Base-by-base conservation (phyloP, 306 rosid genomes). In the Ziziphus jujuba region DNA sequence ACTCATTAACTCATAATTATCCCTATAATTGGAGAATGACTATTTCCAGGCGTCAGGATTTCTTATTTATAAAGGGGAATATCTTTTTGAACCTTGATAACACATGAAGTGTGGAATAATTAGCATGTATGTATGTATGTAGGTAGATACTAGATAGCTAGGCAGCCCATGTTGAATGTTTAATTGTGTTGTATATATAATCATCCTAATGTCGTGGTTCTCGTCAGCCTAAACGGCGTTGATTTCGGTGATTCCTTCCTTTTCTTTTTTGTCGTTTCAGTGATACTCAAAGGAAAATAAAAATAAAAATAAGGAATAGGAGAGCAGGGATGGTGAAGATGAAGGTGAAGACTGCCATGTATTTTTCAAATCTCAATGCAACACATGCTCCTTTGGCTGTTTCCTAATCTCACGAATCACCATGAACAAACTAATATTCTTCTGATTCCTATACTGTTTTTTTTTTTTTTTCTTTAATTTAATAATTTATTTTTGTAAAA, bases 151-250 rank as follows among this genome's bases (percentile, higher is more conserved):
- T 56, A 25, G 6, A 56, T 45, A n/a, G n/a, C n/a, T n/a, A 45
- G 50, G 13, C 24, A 35, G 61, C 2, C 38, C 36, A 56, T 25
- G 61, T 56, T 55, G 23, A 24, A 28, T 34, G 25, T 19, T 20
- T 16, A 16, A n/a, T n/a, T n/a, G n/a, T n/a, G n/a, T 24, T 16
- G 9, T 49, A 50, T 28, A 50, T 28, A 52, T 24, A 49, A 68
- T 47, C 64, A 66, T 72, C 11, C 81, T 82, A 80, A 81, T 81
- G 81, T 76, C 64, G 83, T 50, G 80, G 90, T n/a, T 50, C 97
- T 76, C 98, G 80, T 77, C 65, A 86, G 90, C 95, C 97, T 76
- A 93, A 90, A 87, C 89, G 97, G 89, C 97, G 98, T 84, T 80
- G 92, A 83, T 88, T 83, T 81, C 91, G 98, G 91, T 81, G 98